These are phyloP conservation scores for Skeletonema menzelii DNA, from an alignment of 108 stramenopile genomes.

Conservation along the genomic window DNA sequence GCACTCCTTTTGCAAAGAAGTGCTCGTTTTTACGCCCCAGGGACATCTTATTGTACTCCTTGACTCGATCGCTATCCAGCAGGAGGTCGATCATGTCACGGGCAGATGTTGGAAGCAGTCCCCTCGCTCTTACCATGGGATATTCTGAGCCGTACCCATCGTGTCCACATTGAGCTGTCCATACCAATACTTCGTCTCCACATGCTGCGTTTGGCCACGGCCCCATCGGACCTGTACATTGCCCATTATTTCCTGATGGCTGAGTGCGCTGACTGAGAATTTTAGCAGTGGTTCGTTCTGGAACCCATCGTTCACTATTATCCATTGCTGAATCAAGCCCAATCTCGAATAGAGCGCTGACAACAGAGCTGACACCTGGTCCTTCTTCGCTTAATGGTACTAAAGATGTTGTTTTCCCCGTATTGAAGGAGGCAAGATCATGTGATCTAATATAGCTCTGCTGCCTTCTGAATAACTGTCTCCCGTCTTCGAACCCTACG, in stretches of 20 bases:
- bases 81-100: slow-evolving; percentile 32
- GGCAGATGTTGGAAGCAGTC: slow-evolving; percentile 37
- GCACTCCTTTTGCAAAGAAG: slow-evolving; percentile 32
- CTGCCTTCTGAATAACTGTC: slow-evolving; percentile 16
- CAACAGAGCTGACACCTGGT: slow-evolving; percentile 16
- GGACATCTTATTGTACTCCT: slow-evolving; percentile 52
- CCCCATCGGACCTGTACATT: slow-evolving; percentile 27
- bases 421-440: slow-evolving; percentile 24
- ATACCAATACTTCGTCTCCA: slow-evolving; percentile 43
- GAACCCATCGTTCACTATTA: slow-evolving; percentile 63
- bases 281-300: slow-evolving; percentile 52
- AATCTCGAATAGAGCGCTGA: slow-evolving; percentile 49
- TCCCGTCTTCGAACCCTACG: neutral
- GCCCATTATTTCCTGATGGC: slow-evolving; percentile 8
- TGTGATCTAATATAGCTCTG: slow-evolving; percentile 44
- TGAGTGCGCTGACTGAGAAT: slow-evolving; percentile 31
- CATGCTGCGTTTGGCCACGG: slow-evolving; percentile 39
- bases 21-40: slow-evolving; percentile 45
- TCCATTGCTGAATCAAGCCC: slow-evolving; percentile 54
- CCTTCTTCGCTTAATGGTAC: slow-evolving; percentile 16
- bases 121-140: slow-evolving; percentile 46
- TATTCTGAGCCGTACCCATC: slow-evolving; percentile 47
- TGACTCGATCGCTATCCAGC: slow-evolving; percentile 35
- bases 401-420: slow-evolving; percentile 7
- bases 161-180: slow-evolving; percentile 33